Evolutionary conservation across 2,329 filamentous ascomycete genomes (phyloP).

Genomic region (Penicillium digitatum): DNA sequence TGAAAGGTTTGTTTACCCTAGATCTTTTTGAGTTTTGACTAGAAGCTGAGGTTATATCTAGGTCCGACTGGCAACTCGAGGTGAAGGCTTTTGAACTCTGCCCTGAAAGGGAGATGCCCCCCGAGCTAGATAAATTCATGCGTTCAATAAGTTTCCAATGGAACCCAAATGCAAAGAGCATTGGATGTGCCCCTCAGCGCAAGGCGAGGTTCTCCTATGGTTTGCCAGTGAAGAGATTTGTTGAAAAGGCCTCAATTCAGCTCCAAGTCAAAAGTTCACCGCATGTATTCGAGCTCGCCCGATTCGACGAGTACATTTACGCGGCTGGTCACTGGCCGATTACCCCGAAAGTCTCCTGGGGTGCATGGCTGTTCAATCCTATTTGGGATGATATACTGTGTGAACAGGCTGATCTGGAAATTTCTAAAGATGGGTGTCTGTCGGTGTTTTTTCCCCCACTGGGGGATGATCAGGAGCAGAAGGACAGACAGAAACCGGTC

Average conservation of each 20-base stretch:
- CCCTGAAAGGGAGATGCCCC: conserved; percentile 15
- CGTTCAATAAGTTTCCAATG: neutral
- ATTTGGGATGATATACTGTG: conserved; percentile 43
- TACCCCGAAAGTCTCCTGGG: conserved; percentile 33
- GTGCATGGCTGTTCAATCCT: conserved; percentile 35
- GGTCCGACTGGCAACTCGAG: conserved; percentile 42
- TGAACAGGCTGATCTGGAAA: neutral
- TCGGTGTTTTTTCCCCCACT: neutral
- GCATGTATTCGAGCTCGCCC: conserved; percentile 43
- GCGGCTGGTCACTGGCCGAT: neutral
- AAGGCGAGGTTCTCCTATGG: conserved; percentile 30
- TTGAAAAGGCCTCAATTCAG: conserved; percentile 40
- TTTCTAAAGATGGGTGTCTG: neutral
- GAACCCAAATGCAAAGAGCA: conserved; percentile 12
- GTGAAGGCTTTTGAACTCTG: conserved; percentile 40
- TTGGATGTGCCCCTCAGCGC: conserved; percentile 25
- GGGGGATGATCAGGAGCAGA: neutral
- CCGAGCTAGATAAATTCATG: conserved; percentile 4
- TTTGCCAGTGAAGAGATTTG: conserved; percentile 30
- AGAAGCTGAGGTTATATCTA: conserved; percentile 11
- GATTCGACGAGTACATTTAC: conserved; percentile 38
- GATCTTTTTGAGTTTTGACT: neutral
- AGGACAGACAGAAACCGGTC: neutral
- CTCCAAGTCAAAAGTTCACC: conserved; percentile 40
- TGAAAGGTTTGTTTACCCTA: conserved; percentile 27